Evolutionary conservation across 768 basidiomycete species (phyloP), one percentile per base, ranked within the genome.

Genomic region (Phlebiopsis gigantea): DNA sequence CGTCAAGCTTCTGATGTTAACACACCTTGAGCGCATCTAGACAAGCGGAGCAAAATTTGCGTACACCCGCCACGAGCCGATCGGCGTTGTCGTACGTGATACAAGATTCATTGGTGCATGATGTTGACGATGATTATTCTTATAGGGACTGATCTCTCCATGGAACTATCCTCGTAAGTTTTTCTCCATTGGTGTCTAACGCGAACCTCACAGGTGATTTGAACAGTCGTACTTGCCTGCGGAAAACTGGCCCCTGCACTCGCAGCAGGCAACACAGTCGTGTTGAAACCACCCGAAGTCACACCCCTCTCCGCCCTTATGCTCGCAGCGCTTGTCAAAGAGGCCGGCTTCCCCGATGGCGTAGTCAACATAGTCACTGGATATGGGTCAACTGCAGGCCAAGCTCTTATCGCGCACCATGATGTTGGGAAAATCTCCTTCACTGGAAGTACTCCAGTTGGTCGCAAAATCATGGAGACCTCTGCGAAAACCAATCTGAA

Each of bases 401-500:
- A 84, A 39, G 87, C 89, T 15, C 84, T 95, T 59, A 66, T 79
- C 5, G 74, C 77, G 47, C 88, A 91, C 71, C 76, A 76, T 63
- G 70, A 71, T 8, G 84, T 91, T 59, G 77, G 81, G 53, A 90
- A 90, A 47, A 55, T 62, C 29, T 86, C 91, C 0, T 95, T 96
- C 75, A 96, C 93, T 0, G 93, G 92, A 2, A 88, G 86, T 56
- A 90, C 90, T 1, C 73, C 85, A 30, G 82, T 85, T 19, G 93
- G 93, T 8, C 80, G 90, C 10, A 84, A 83, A 62, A 78, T 96
- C 66, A 76, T 93, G 77, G 82, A 90, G 63, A 86, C 89, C 2
- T 80, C 93, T 2, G 82, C 90, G 0, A 82, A 84, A 68, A 82
- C 81, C 29, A 97, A 96, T 67, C 67, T 97, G 64, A 97, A 96